These are phyloP conservation scores for Cryptococcus floricola DNA, from an alignment of 1,284 basidiomycete species.

Conservation along the genomic window DNA sequence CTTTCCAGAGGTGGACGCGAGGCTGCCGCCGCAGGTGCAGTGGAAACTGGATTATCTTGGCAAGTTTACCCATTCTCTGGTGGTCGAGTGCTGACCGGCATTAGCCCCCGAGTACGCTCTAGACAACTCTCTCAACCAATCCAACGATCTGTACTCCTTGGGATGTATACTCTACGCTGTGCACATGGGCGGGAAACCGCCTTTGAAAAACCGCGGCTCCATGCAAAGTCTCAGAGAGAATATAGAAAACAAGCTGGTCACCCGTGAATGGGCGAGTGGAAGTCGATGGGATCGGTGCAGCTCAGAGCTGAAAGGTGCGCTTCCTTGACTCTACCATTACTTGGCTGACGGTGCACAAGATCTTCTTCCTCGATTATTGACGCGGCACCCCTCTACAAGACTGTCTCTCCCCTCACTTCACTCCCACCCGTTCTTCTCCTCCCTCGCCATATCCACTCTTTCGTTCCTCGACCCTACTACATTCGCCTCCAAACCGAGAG, in stretches of 20 bases:
- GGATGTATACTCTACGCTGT: conserved; percentile 87
- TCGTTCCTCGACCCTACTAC: conserved; percentile 94
- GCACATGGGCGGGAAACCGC: conserved; percentile 80
- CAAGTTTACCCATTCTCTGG: conserved; percentile 44
- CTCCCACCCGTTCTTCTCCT: conserved; percentile 86
- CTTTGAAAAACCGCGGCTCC: conserved; percentile 83
- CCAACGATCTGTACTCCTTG: conserved; percentile 92
- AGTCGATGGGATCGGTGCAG: conserved; percentile 42
- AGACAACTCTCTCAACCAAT: conserved; percentile 77
- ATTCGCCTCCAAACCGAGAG: conserved; percentile 87
- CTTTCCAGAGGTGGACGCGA: conserved; percentile 81
- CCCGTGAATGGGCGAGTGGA: conserved; percentile 39
- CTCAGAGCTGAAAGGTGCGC: conserved; percentile 42
- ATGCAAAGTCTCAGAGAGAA: conserved; percentile 74
- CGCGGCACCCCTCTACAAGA: conserved; percentile 67
- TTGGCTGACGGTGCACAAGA: conserved; percentile 51
- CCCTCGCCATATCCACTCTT: conserved; percentile 91
- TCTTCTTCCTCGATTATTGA: conserved; percentile 71
- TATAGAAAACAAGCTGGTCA: conserved; percentile 56
- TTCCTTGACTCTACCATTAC: background rate
- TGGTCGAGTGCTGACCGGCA: background rate
- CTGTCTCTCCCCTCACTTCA: conserved; percentile 75
- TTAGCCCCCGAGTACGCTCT: conserved; percentile 91
- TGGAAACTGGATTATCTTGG: conserved; percentile 93
- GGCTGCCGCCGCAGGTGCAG: conserved; percentile 75